Evolutionary conservation across 768 basidiomycete species (phyloP), one percentile per base, ranked within the genome.

Genomic region (Leccinum boreale): DNA sequence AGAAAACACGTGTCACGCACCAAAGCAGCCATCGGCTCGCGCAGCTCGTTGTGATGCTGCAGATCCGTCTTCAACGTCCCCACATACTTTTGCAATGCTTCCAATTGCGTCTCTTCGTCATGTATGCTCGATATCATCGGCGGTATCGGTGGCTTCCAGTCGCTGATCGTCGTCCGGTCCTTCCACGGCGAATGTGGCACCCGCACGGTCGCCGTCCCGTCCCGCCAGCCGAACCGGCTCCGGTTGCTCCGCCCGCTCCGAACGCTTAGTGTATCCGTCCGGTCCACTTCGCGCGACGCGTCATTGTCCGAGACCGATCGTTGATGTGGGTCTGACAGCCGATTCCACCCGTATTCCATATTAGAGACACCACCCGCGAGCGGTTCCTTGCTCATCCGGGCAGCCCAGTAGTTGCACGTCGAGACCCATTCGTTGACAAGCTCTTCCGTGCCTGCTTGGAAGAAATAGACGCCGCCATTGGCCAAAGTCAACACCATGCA

Each of bases 361-460:
- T 98, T 99, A 50, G 93, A 94, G 8, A 99, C 95, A 23, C 97
- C 97, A 5, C 97, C 97, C 2, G 90, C 82, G 3, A 99, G 81
- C 1, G 97, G 97, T 69, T 98, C 95, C 65, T 96, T 94, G 73
- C 92, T 94, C 56, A 86, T 91, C 47, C 97, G 81, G 2, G 96
- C 97, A 0, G 97, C 92, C 97, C 97, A 98, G 71, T 99, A 99
- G 77, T 98, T 99, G 82, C 96, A 98, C 0, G 97, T 97, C 42
- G 91, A 88, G 7, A 97, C 95, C 97, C 97, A 98, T 73, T 99
- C 97, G 66, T 91, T 90, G 51, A 97, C 94, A n/a, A 99, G 84
- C 64, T 98, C 96, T 67, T 97, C 96, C 4, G 97, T 99, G 2
- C 97, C 97, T 1, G 96, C 94, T 73, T 99, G 97, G 80, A 97